Evolutionary conservation across 2,329 filamentous ascomycete genomes (phyloP).

Genomic region (Beauveria sp.): DNA sequence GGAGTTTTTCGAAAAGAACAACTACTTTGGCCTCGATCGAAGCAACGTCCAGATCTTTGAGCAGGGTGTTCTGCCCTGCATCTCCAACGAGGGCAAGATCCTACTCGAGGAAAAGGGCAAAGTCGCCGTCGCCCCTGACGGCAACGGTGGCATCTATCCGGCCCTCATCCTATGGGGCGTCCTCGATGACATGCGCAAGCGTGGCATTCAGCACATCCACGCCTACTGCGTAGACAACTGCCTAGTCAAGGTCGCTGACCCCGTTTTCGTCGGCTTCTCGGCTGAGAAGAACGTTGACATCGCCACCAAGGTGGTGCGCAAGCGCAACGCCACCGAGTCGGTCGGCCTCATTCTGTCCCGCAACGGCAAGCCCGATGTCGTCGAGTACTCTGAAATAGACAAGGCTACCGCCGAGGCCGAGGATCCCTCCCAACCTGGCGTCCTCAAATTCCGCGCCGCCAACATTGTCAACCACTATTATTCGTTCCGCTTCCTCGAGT

Average conservation of each 20-base stretch:
- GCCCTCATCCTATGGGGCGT: constrained; percentile 75
- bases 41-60: constrained; percentile 91
- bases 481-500: constrained; percentile 85
- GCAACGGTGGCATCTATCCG: constrained; percentile 94
- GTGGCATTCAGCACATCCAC: constrained; percentile 90
- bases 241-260: constrained; percentile 97
- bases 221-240: constrained; percentile 99
- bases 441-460: constrained; percentile 93
- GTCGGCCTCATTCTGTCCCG: constrained; percentile 91
- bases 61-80: constrained; percentile 92
- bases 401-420: constrained; percentile 78
- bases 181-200: constrained; percentile 78
- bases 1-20: constrained; percentile 81
- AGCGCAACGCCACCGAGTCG: constrained; percentile 92
- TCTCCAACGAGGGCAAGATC: constrained; percentile 97
- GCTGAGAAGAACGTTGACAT: constrained; percentile 86
- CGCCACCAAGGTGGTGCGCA: constrained; percentile 97
- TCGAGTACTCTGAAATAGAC: constrained; percentile 98
- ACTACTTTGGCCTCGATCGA: constrained; percentile 81
- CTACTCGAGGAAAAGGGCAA: constrained; percentile 83
- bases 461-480: constrained; percentile 99
- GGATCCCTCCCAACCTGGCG: constrained; percentile 68
- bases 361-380: constrained; percentile 93
- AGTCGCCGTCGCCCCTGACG: constrained; percentile 91
- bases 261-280: constrained; percentile 88